These are phyloP conservation scores for Boletus reticulatus DNA, from an alignment of 768 basidiomycete species.

Conservation along the genomic window DNA sequence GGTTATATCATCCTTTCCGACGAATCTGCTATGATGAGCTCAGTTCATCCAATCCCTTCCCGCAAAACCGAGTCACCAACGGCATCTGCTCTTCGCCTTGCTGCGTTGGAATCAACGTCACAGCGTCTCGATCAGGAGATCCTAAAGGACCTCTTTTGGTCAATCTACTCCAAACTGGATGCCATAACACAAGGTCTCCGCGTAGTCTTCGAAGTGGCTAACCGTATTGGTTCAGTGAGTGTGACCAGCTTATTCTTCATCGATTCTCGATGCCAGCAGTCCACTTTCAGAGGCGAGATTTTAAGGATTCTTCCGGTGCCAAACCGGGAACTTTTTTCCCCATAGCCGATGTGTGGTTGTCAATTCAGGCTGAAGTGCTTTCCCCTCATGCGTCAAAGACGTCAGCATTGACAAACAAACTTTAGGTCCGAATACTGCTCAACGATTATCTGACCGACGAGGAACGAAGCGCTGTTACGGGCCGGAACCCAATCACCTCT, in stretches of 20 bases:
- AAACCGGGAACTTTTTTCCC: constrained; percentile 79
- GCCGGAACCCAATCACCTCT: constrained; percentile 86
- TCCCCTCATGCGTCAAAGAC: neutral
- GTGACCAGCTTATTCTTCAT: neutral
- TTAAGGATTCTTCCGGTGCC: constrained; percentile 80
- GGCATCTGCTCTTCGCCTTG: constrained; percentile 59
- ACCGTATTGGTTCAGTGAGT: constrained; percentile 87
- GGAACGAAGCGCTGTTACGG: constrained; percentile 71
- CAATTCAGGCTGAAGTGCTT: constrained; percentile 83
- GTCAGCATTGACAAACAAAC: constrained; percentile 3
- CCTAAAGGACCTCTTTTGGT: constrained; percentile 93
- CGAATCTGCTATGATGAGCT: constrained; percentile 12
- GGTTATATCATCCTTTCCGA: constrained; percentile 48
- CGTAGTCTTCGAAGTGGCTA: constrained; percentile 86
- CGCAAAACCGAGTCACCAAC: constrained; percentile 32
- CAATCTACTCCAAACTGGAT: constrained; percentile 90
- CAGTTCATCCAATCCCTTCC: constrained; percentile 27
- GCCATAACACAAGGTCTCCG: constrained; percentile 91
- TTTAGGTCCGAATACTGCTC: constrained; percentile 78
- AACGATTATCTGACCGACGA: constrained; percentile 93
- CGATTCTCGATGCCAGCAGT: neutral
- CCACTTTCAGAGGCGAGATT: constrained; percentile 72
- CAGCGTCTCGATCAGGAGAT: constrained; percentile 82
- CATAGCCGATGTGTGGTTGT: constrained; percentile 81
- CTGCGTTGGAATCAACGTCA: constrained; percentile 69